Base-by-base conservation (phyloP, 2,329 filamentous ascomycete genomes). In the Penicillium janthinellum region DNA sequence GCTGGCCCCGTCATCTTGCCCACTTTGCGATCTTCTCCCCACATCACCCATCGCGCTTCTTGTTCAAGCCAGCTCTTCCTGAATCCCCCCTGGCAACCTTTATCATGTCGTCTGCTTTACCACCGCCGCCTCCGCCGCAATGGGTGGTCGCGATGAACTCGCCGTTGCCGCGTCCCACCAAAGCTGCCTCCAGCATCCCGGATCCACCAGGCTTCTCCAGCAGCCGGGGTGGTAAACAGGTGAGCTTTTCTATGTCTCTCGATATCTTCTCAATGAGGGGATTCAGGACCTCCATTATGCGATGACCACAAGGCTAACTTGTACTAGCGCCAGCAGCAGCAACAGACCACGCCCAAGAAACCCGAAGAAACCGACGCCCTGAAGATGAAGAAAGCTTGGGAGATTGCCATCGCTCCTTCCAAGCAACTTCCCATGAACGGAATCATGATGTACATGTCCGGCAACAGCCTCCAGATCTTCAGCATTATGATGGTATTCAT, bases 371-470 rank as follows among this genome's bases (percentile, higher is more conserved):
- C 93, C 84, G 94, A 98, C 76, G 92, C 90, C 22, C 83, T 99
- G 64, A 98, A 98, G 83, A 82, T 99, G 70, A 99, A 99, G 80
- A 99, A 99, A 78, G 95, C 95, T 0, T 99, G 95, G 95, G 95
- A 99, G 78, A 86, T 99, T 47, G 94, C 95, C 44, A 86, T 99
- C 50, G 94, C 90, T 2, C 95, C 95, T 0, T 89, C 95, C 63
- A 99, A 99, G 82, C 88, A 90, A 74, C 83, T 99, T 49, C 95
- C 95, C 59, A 99, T 99, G 95, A 98, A 96, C 58, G 93, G 89
- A 64, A 94, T 99, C 76, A 97, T 97, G 88, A 98, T 98, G 92
- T 99, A 99, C 84, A 99, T 99, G 95, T 96, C 94, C 35, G 95
- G 95, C 71, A 99, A 98, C 81, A 92, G 91, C 62, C 86, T 99